Percentiles rank a stretch among this genome's conserved stretches.
Conservation (phyloP, 495 filamentous ascomycete genomes). For the Neurospora pannonica region DNA sequence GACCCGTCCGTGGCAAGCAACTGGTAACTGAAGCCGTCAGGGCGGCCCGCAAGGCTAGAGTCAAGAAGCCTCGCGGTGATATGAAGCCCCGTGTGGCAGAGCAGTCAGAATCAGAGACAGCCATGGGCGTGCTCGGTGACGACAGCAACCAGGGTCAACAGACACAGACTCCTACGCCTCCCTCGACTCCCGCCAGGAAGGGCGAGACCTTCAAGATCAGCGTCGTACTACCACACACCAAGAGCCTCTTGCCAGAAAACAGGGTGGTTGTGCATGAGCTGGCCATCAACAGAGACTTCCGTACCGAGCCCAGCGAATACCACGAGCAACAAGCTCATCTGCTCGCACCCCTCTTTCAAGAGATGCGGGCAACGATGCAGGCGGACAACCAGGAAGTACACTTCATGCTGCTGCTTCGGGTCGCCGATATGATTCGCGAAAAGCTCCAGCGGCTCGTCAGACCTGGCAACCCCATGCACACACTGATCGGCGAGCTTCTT, state of each 20-base stretch:
- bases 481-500: constrained; percentile 73
- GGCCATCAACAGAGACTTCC: constrained; percentile 78
- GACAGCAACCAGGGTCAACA: constrained; percentile 20
- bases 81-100: constrained; percentile 55
- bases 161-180: constrained; percentile 34
- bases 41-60: constrained; percentile 61
- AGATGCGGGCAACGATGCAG: constrained; percentile 68
- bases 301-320: constrained; percentile 42
- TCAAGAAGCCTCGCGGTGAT: constrained; percentile 62
- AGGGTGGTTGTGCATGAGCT: constrained; percentile 82
- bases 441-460: constrained; percentile 76
- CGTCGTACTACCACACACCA: constrained; percentile 27
- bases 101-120: constrained; percentile 25
- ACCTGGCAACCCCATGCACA: constrained; percentile 71
- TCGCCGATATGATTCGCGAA: constrained; percentile 75
- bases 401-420: constrained; percentile 62
- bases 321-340: constrained; percentile 38
- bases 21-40: constrained; percentile 76
- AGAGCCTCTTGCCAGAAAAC: constrained; percentile 66
- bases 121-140: constrained; percentile 28
- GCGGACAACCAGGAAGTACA: constrained; percentile 54
- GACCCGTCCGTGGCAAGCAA: constrained; percentile 68
- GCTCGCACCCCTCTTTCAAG: constrained; percentile 59
- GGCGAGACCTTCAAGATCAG: constrained; percentile 28
- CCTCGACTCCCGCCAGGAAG: constrained; percentile 27